Evolutionary conservation across 2,329 filamentous ascomycete genomes (phyloP), one percentile per base, ranked within the genome.

Genomic region (Akanthomyces muscarius): DNA sequence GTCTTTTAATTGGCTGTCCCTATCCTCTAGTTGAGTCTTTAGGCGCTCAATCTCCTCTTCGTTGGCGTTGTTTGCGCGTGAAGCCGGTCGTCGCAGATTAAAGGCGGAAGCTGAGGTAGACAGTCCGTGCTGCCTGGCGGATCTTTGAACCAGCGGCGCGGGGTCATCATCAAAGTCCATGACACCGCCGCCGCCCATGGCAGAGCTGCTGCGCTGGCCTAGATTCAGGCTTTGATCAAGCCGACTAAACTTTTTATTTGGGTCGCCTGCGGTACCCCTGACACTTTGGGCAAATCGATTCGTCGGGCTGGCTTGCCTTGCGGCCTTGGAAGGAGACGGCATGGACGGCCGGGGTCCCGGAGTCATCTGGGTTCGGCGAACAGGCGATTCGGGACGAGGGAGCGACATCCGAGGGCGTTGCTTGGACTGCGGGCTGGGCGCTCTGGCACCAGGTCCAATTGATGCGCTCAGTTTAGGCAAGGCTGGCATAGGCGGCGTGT

Each of bases 401-500:
- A 97, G 80, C 1, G 93, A 96, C 10, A 88, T 87, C 63, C 92
- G 86, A 51, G 86, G 77, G 16, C 64, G 69, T 68, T 85, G 87
- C 73, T 90, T 93, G 69, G 88, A 85, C 54, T 85, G 80, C 3
- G 92, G 91, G 70, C 89, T 94, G 28, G 87, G 74, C 33, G 88
- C 86, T 71, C 89, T 84, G 47, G 71, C 70, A 11, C 86, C 85
- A 7, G 90, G 90, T 1, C 92, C 92, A 51, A 96, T 81, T 0
- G 93, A 96, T 75, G 96, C 91, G 72, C 92, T 95, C 77, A 97
- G 95, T 72, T 93, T 93, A 62, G 89, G 83, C 56, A 91, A 69
- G 0, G 83, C 83, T 0, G 88, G 84, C 0, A 84, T 88, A 3
- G 88, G 85, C 36, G 89, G 83, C 25, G 88, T 86, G 71, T 82